Conservation (phyloP, 2,329 filamentous ascomycete species). For the Fusarium protoensiforme region DNA sequence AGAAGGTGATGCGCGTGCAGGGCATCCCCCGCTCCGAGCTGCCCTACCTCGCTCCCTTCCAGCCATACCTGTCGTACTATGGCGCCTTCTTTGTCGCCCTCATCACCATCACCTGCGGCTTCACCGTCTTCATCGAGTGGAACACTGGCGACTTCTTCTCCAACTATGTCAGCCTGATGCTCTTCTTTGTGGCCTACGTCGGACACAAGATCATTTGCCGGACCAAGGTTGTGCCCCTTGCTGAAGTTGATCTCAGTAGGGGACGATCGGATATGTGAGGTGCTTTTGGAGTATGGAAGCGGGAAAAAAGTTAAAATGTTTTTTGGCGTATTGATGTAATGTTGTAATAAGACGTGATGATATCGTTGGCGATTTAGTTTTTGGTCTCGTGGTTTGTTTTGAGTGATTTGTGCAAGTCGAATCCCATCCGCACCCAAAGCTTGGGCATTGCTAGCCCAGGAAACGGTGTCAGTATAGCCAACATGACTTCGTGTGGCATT, state of each 20-base stretch:
- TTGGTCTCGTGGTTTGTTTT: neutral
- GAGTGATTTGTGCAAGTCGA: neutral
- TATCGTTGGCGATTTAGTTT: conserved; percentile 29
- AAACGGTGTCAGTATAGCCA: neutral
- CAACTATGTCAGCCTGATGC: conserved; percentile 71
- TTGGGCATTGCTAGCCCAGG: neutral
- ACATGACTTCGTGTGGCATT: neutral
- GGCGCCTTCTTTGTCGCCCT: conserved; percentile 73
- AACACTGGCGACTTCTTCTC: conserved; percentile 70
- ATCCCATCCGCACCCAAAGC: neutral
- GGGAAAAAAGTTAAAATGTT: conserved; percentile 20
- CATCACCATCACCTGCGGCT: conserved; percentile 75
- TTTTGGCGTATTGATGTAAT: conserved; percentile 34
- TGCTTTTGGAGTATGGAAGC: conserved; percentile 10
- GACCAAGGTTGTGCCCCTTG: conserved; percentile 51
- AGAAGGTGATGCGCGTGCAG: conserved; percentile 67
- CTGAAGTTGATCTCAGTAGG: conserved; percentile 50
- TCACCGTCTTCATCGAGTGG: conserved; percentile 75
- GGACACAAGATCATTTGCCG: conserved; percentile 67
- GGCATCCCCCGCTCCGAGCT: conserved; percentile 67
- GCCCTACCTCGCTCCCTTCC: conserved; percentile 70
- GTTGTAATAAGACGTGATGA: conserved; percentile 39
- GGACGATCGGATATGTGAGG: conserved; percentile 32
- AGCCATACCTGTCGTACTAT: conserved; percentile 74
- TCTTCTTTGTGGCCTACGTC: conserved; percentile 69